phyloP scores from a whole-genome alignment of 2,329 filamentous ascomycete species.

The Trichophyton mentagrophytes region DNA sequence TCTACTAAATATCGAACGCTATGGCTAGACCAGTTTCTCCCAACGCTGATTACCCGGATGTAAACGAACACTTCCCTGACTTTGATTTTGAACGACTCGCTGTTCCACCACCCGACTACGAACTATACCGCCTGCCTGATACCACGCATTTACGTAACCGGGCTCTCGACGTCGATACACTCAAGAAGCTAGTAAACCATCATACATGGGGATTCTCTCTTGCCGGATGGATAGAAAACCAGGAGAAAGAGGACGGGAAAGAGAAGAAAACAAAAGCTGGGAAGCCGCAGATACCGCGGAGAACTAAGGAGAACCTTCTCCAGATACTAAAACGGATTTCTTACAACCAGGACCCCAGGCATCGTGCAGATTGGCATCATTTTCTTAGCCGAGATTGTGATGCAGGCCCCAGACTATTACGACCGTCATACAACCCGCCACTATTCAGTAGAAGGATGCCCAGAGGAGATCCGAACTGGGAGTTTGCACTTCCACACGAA shows the following conservation, averaged over 20 bases:
- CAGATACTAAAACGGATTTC: slow-evolving; percentile 12
- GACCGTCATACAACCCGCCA: slow-evolving; percentile 8
- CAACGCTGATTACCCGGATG: slow-evolving; percentile 5
- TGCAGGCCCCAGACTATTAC: slow-evolving; percentile 12
- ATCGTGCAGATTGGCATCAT: slow-evolving; percentile 10
- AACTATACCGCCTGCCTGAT: slow-evolving; percentile 12
- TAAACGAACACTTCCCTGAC: slow-evolving; percentile 10
- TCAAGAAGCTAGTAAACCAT: slow-evolving; percentile 10
- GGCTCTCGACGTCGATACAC: slow-evolving; percentile 5
- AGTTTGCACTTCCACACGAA: not conserved
- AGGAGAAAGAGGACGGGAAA: too few relatives aligned
- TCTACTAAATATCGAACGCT: not conserved
- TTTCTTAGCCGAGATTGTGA: slow-evolving; percentile 12
- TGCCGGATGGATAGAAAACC: not conserved
- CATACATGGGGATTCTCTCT: slow-evolving; percentile 13
- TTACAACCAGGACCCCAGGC: slow-evolving; percentile 10
- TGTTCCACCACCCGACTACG: slow-evolving; percentile 8
- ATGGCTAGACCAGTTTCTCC: not conserved
- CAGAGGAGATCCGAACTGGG: slow-evolving; percentile 4
- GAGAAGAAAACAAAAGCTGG: too few relatives aligned
- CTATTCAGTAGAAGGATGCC: slow-evolving; percentile 10
- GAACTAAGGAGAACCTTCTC: slow-evolving; percentile 10
- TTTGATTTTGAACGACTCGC: slow-evolving; percentile 8
- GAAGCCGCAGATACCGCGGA: not conserved
- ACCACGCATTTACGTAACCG: slow-evolving; percentile 9